These are phyloP conservation scores for Sporothrix protearum DNA, from an alignment of 2,329 filamentous ascomycete genomes.

Conservation along the genomic window DNA sequence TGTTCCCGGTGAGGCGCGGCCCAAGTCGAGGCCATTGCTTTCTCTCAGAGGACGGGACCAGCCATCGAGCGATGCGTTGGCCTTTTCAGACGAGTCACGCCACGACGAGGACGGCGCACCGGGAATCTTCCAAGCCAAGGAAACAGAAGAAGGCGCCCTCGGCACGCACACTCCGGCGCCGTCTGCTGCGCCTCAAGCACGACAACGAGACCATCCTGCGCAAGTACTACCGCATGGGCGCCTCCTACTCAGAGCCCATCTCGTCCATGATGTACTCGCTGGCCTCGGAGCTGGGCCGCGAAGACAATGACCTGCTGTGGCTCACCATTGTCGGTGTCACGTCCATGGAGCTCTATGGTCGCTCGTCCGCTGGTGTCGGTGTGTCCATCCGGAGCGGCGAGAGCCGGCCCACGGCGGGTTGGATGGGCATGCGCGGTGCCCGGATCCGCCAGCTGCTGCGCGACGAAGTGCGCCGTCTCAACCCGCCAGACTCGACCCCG, in stretches of 20 bases:
- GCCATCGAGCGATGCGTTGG: conserved; percentile 49
- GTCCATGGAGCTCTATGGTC: conserved; percentile 88
- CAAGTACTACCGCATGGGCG: conserved; percentile 80
- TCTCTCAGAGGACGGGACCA: conserved; percentile 47
- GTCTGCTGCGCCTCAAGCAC: conserved; percentile 68
- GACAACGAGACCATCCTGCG: conserved; percentile 74
- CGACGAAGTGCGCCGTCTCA: conserved; percentile 90
- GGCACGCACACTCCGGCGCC: conserved; percentile 65
- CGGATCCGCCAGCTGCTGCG: conserved; percentile 80
- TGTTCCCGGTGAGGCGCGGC: conserved; percentile 63
- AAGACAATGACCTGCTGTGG: conserved; percentile 96
- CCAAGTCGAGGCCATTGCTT: conserved; percentile 57
- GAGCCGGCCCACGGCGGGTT: conserved; percentile 59
- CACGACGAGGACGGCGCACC: conserved; percentile 36
- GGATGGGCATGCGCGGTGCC: conserved; percentile 78
- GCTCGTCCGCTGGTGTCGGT: conserved; percentile 75
- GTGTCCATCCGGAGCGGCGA: conserved; percentile 52
- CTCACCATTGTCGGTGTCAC: conserved; percentile 89
- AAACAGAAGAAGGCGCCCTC: conserved; percentile 50
- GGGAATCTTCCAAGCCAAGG: conserved; percentile 32
- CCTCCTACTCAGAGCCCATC: conserved; percentile 91
- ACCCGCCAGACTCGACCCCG: conserved; percentile 63
- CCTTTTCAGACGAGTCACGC: conserved; percentile 58
- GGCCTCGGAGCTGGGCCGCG: conserved; percentile 88
- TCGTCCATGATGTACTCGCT: conserved; percentile 92